Percentiles rank a stretch among this genome's conserved stretches.
These are phyloP conservation scores for Stagonosporopsis chrysanthemi DNA, from an alignment of 2,329 filamentous ascomycete genomes.

Conservation along the genomic window DNA sequence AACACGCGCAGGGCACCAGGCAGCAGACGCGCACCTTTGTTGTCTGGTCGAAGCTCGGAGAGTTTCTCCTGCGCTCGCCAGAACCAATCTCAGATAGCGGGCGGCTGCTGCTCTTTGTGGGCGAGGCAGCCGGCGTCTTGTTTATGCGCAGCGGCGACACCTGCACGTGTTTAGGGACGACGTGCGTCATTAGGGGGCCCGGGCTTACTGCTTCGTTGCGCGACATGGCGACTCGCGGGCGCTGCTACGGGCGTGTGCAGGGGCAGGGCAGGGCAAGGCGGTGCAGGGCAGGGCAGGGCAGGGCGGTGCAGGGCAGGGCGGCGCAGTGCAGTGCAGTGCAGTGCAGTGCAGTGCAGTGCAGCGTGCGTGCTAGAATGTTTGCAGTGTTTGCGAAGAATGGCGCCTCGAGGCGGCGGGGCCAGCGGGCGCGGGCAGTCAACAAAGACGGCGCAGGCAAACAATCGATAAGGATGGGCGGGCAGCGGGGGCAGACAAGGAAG, in stretches of 20 bases:
- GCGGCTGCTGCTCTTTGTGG: constrained; percentile 65
- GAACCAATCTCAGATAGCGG: constrained; percentile 90
- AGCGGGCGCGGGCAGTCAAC: background rate
- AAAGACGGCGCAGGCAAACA: constrained; percentile 7
- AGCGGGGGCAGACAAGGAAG: constrained; percentile 10
- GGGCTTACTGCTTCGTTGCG: constrained; percentile 51
- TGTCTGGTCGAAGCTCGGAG: constrained; percentile 83
- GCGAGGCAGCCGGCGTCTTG: constrained; percentile 70
- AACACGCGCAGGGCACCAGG: too few species aligned
- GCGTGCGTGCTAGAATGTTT: too few species aligned
- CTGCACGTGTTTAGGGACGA: constrained; percentile 51
- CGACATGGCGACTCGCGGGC: constrained; percentile 43
- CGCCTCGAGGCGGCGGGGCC: constrained; percentile 9
- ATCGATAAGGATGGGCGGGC: constrained; percentile 17
- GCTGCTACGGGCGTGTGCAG: background rate
- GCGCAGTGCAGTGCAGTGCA: constrained; percentile 7
- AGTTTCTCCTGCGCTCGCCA: constrained; percentile 86
- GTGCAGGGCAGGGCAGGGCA: background rate
- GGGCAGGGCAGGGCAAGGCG: background rate
- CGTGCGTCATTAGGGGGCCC: background rate
- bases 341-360: constrained; percentile 12
- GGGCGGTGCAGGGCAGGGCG: background rate
- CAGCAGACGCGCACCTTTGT: constrained; percentile 64
- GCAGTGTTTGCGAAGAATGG: constrained; percentile 17
- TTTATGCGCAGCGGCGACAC: constrained; percentile 81